These are phyloP conservation scores for Aspergillus kassunensis DNA, from an alignment of 495 filamentous ascomycete species.

Conservation along the genomic window DNA sequence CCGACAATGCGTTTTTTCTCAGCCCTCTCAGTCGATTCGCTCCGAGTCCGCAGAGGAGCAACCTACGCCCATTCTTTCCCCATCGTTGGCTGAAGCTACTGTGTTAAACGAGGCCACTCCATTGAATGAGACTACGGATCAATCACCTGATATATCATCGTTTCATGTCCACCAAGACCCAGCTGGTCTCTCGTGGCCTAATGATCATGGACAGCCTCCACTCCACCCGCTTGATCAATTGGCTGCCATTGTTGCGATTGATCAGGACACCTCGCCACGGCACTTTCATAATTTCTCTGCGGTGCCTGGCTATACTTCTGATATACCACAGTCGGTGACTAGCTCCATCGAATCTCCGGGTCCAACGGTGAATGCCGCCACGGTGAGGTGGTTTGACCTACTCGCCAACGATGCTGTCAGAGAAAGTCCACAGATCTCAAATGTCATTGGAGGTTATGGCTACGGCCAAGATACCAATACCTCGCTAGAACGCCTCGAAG, in stretches of 20 bases:
- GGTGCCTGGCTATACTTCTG: not conserved
- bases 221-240: conserved; percentile 1
- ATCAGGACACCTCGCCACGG: not conserved
- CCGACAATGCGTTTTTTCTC: not conserved
- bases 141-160: not conserved
- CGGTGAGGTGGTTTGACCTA: conserved; percentile 1
- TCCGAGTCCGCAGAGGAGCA: not conserved
- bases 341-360: not conserved
- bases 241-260: not conserved
- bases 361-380: not conserved
- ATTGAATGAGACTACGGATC: not conserved
- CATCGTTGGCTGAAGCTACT: no score
- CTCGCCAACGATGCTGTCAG: conserved; percentile 1
- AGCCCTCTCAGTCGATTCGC: not conserved
- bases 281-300: not conserved
- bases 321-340: not conserved
- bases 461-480: not conserved
- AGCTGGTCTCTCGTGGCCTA: not conserved
- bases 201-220: not conserved
- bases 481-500: no score
- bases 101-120: not conserved
- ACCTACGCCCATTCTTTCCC: no score
- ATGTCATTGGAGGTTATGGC: not conserved
- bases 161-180: not conserved
- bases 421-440: not conserved